A percentile compares a stretch with the other conserved stretches of the same genome.
Conservation (phyloP, 768 basidiomycete species). For the Daedaleopsis sinensis region DNA sequence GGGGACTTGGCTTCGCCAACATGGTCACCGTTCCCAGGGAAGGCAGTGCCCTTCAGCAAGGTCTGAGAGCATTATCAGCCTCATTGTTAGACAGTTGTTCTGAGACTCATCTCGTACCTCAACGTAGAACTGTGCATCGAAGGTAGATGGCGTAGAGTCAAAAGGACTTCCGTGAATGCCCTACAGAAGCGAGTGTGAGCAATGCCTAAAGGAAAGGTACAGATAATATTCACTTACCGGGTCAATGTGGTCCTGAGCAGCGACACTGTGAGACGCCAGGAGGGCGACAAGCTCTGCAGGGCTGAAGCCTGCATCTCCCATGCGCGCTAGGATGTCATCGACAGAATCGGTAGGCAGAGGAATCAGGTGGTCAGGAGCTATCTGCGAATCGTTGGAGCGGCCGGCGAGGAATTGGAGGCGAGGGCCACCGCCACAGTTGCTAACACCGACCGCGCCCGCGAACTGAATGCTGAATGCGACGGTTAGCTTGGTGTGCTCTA, state of each 20-base stretch:
- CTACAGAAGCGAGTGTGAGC: conserved; percentile 18
- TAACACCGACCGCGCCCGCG: conserved; percentile 30
- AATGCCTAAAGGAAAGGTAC: conserved; percentile 21
- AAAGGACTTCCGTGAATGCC: conserved; percentile 27
- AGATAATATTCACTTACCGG: conserved; percentile 5
- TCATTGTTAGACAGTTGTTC: neutral
- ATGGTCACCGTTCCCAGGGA: conserved; percentile 30
- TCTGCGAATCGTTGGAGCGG: conserved; percentile 24
- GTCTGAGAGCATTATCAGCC: neutral
- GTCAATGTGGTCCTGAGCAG: conserved; percentile 28
- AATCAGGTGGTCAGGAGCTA: conserved; percentile 17
- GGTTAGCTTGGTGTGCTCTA: neutral
- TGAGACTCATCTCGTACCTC: conserved; percentile 22
- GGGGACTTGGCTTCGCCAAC: conserved; percentile 32
- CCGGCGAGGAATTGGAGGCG: conserved; percentile 31
- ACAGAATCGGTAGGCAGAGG: conserved; percentile 21
- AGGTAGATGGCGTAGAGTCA: conserved; percentile 29
- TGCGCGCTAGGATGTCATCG: conserved; percentile 14
- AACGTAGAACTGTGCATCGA: conserved; percentile 32
- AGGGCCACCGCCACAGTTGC: conserved; percentile 28
- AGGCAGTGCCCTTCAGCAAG: conserved; percentile 25
- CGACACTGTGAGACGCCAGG: conserved; percentile 29
- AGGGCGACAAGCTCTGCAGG: conserved; percentile 18
- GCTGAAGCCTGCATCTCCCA: conserved; percentile 10
- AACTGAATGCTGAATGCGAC: conserved; percentile 32